Base-by-base conservation (phyloP, 805 yeast genomes). In the Hanseniaspora taiwanica region DNA sequence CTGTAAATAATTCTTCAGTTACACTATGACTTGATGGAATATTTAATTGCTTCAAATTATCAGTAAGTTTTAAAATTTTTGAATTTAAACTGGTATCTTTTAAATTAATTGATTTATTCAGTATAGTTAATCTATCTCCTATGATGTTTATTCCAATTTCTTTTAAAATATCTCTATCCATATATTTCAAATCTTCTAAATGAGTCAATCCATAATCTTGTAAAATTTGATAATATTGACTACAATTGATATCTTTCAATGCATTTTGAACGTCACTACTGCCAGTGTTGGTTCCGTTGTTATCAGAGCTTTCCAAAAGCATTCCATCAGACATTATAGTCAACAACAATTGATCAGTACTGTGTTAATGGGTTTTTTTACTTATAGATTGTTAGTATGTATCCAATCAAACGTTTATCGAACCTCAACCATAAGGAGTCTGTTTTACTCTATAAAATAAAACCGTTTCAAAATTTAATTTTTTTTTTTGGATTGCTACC, bases 81-180 rank as follows among this genome's bases (percentile, higher is more conserved):
- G 44, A 42, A 13, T 36, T 19, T 4, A 36, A n/a, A 12, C 43
- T 39, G 9, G 42, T 33, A 20, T 44, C 42, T 27, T 21, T 36
- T 38, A 32, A 50, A 48, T 37, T 47, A 54, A 37, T 60, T 75
- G 49, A 33, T 17, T 79, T 77, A 13, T 73, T 63, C 50, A 78
- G 74, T 9, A 89, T 58, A 21, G 80, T 65, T 17, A 89, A 64
- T 21, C 96, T 64, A 56, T 91, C 97, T 1, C 97, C 96, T 13
- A 89, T 72, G 47, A 74, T 79, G n/a, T 50, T 46, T 9, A 89
- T 58, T 0, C 95, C 94, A 9, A 91, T 54, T 42, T 80, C 91
- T 37, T 69, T 72, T 42, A 89, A 66, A 1, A 85, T 72, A 6
- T 60, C 65, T 34, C 70, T 65, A 50, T 83, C 94, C n/a, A 66